Evolutionary conservation across 2,329 filamentous ascomycete genomes (phyloP), one percentile per base, ranked within the genome.

Genomic region (Chaetomiaceae sp.): DNA sequence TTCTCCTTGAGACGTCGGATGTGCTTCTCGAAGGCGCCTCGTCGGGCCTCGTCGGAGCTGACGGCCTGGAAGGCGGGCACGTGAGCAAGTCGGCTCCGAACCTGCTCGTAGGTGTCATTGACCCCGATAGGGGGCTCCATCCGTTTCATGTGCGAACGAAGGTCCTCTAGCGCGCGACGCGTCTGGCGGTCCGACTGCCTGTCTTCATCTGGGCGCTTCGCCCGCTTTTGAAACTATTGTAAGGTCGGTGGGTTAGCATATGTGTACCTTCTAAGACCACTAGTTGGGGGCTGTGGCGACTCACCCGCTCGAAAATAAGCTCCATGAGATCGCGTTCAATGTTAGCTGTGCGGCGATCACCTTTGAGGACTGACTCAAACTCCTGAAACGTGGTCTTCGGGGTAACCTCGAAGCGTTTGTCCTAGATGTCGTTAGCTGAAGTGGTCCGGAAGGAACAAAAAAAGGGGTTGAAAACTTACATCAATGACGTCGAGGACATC

Each of bases 1-100:
- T 91, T 91, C 62, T 97, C 92, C 67, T 86, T 89, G n/a, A 96
- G 75, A 46, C 94, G 89, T 57, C 89, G 87, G 62, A 96, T 84
- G 64, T 90, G 83, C 72, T 95, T 97, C 53, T 96, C 91, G 71
- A 96, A 97, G 13, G 90, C 92, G 60, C 81, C 79, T 57, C 85
- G 84, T 53, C 91, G 87, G 57, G 87, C 78, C 48, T 96, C 90
- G 60, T 99, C 94, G 38, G 87, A 86, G 59, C 85, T 78, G 44
- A 97, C 80, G 48, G 86, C 86, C 69, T 86, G 82, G 73, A 89
- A 99, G 69, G 97, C 94, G 54, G 90, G 84, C 62, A 81, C 82
- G 66, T 88, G 88, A 63, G 88, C 83, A 59, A 99, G 77, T 58
- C 89, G 86, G 61, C 85, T 77, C 67, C 85, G 86, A 66, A 96